phyloP scores from a whole-genome alignment of 106 monocot species.

The Amphibolis antarctica region DNA sequence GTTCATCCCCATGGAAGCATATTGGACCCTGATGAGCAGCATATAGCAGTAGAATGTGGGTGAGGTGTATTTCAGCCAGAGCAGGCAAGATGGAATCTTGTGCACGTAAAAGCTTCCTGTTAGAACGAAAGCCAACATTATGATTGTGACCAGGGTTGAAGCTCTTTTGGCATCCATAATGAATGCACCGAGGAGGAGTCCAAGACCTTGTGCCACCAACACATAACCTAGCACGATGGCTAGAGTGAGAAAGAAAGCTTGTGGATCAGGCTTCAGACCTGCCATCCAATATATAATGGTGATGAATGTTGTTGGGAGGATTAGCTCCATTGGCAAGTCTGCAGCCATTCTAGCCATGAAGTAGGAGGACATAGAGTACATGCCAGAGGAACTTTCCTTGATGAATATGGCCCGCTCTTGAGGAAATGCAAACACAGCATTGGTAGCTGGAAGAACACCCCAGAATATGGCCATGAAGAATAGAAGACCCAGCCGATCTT shows the following conservation, averaged over 20 bases:
- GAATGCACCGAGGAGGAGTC: conserved; percentile 52
- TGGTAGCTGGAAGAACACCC: conserved; percentile 87
- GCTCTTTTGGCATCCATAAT: conserved; percentile 88
- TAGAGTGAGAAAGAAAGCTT: conserved; percentile 54
- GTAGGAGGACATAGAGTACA: conserved; percentile 86
- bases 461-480: conserved; percentile 98
- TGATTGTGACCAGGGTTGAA: conserved; percentile 60
- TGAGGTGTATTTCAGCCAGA: conserved; percentile 76
- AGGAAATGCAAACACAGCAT: conserved; percentile 86
- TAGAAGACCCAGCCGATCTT: conserved; percentile 85
- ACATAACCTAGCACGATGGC: conserved; percentile 57
- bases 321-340: conserved; percentile 90
- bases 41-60: conserved; percentile 76
- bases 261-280: conserved; percentile 37
- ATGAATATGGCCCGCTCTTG: conserved; percentile 63
- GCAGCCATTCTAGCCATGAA: conserved; percentile 62
- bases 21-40: conserved; percentile 59
- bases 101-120: conserved; percentile 84
- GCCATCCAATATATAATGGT: conserved; percentile 86
- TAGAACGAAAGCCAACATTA: conserved; percentile 73
- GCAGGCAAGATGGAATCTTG: conserved; percentile 48
- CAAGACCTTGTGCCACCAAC: conserved; percentile 77
- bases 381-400: conserved; percentile 66
- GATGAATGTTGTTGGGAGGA: conserved; percentile 50
- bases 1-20: conserved; percentile 17